Base-by-base conservation (phyloP, 805 yeast species). In the Ascoidea rubescens region DNA sequence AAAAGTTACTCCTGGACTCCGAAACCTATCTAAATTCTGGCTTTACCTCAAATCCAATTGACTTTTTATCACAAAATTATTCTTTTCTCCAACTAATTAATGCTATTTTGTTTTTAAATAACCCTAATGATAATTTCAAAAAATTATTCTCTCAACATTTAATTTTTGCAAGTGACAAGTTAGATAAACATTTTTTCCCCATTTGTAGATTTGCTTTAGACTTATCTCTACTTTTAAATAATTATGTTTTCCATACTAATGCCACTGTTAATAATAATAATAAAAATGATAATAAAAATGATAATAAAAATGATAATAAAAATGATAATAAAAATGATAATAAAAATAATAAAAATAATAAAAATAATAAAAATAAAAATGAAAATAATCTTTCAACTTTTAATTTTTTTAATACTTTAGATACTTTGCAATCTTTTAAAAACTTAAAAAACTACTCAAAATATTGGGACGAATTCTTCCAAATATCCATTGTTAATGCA, bases 101-200 rank as follows among this genome's bases (percentile, higher is more conserved):
- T 59, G 64, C 81, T 50, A 70, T 73, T 55, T 67, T 72, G 44
- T 80, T 82, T 60, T 64, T 81, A 45, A 75, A 74, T 54, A 78
- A 75, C 57, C 71, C 81, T n/a, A 79, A 79, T 60, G 70, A 78
- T 61, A 66, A 81, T 0, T 82, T 82, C 65, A 79, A 75, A 54
- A 82, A 82, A 63, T 65, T 72, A 33, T 79, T 74, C 59, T 77
- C 75, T 51, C 87, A 83, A 60, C 86, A 81, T 56, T 67, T 79
- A 48, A 70, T 83, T 66, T 80, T 82, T 72, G 77, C 80, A 49
- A 71, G 74, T 52, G 72, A 70, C 52, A 67, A 37, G 4, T 10
- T 10, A 10, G 43, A 37, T 37, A 8, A 37, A 37, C 14, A 8
- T 37, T 14, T 14, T 37, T 37, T 78, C 60, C 82, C 84, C 0